Percentiles rank a stretch among this genome's conserved stretches.
Evolutionary conservation across 805 yeast genomes (phyloP).

Genomic region (Kodamaea restingae): DNA sequence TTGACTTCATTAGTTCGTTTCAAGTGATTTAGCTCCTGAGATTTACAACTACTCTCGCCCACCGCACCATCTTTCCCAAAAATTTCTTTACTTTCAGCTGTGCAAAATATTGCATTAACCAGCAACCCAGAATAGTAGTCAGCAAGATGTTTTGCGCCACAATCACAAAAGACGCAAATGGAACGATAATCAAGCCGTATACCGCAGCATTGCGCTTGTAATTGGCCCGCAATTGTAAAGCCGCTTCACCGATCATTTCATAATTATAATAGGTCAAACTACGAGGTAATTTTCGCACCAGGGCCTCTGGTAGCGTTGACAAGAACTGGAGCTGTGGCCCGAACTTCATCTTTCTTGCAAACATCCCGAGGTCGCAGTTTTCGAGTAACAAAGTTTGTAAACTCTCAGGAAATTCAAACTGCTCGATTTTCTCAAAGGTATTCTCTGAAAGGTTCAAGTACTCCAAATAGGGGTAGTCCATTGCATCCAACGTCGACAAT

Average conservation of each 20-base stretch:
- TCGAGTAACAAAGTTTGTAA: background rate
- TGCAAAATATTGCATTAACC: background rate
- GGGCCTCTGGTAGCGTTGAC: constrained; percentile 1
- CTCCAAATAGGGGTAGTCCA: background rate
- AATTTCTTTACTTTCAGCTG: background rate
- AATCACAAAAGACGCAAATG: constrained; percentile 2
- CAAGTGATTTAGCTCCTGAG: too few relatives aligned
- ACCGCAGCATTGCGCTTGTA: background rate
- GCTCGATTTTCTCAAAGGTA: background rate
- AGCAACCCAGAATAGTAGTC: background rate
- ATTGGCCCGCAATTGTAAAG: background rate
- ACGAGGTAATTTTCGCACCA: background rate
- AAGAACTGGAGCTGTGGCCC: background rate
- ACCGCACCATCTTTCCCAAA: background rate
- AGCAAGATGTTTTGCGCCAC: constrained; percentile 2
- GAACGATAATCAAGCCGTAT: background rate
- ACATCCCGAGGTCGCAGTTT: background rate
- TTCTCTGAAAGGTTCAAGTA: background rate
- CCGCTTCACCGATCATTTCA: background rate
- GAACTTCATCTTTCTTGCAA: background rate
- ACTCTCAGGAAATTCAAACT: background rate
- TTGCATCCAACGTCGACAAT: background rate
- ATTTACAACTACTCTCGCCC: background rate
- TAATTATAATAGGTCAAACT: constrained; percentile 1
- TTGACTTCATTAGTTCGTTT: too few relatives aligned